Evolutionary conservation across 306 rosid species (phyloP).

Genomic region (Sphenostylis stenocarpa): DNA sequence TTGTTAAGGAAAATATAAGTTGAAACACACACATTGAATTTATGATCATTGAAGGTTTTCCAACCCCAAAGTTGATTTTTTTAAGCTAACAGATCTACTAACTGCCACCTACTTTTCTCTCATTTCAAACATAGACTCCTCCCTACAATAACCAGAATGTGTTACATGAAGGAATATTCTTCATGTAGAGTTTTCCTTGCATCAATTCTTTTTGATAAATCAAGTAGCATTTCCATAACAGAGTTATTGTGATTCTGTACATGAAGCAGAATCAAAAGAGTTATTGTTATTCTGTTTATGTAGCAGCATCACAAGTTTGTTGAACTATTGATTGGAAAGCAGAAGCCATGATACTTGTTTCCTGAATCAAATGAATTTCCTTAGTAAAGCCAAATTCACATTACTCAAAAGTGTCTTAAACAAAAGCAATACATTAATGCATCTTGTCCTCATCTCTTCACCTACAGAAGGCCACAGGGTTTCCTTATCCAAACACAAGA

Average conservation of each 20-base stretch:
- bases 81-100: constrained; percentile 16
- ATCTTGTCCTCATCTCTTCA: constrained; percentile 16
- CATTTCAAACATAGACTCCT: constrained; percentile 10
- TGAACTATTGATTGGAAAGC: constrained; percentile 16
- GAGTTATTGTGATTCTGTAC: constrained; percentile 26
- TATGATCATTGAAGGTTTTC: constrained; percentile 1
- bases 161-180: background rate
- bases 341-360: background rate
- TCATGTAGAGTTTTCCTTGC: background rate
- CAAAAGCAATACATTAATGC: background rate
- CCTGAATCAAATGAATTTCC: constrained; percentile 12
- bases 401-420: background rate
- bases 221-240: background rate
- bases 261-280: background rate
- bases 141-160: background rate
- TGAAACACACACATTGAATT: constrained; percentile 9
- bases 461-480: background rate
- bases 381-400: constrained; percentile 27
- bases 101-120: constrained; percentile 18
- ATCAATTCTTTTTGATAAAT: background rate
- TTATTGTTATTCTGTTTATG: constrained; percentile 27
- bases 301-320: background rate
- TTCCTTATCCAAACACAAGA: constrained; percentile 28
- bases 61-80: background rate
- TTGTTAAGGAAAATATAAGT: background rate